A percentile compares a stretch with the other conserved stretches of the same genome.
These are phyloP conservation scores for Colletotrichum liriopes DNA, from an alignment of 2,329 filamentous ascomycete genomes.

Conservation along the genomic window DNA sequence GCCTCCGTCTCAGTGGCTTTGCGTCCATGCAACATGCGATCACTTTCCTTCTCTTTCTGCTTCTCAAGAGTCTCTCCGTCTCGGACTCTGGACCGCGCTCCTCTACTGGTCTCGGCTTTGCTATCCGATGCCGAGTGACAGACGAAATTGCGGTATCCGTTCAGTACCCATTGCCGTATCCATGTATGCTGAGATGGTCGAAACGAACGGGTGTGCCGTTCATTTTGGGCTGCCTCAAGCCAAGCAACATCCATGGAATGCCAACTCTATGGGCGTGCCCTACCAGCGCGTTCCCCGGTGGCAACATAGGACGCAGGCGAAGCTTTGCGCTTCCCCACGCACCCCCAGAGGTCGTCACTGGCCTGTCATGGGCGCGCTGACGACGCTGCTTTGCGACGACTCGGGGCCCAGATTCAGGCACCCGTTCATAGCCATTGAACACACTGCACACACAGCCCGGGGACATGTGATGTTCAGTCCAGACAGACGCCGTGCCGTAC, in stretches of 20 bases:
- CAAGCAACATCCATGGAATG: slow-evolving; percentile 34
- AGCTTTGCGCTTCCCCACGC: slow-evolving; percentile 36
- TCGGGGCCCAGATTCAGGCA: slow-evolving; percentile 40
- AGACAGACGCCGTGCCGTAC: slow-evolving; percentile 3
- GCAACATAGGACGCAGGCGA: slow-evolving; percentile 27
- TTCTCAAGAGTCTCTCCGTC: slow-evolving; percentile 8
- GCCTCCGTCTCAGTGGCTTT: slow-evolving; percentile 29
- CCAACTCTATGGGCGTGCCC: slow-evolving; percentile 12
- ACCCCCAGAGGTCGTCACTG: slow-evolving; percentile 12
- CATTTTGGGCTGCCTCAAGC: slow-evolving; percentile 23
- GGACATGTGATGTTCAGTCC: slow-evolving; percentile 39
- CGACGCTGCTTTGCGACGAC: slow-evolving; percentile 43
- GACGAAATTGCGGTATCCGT: slow-evolving; percentile 28
- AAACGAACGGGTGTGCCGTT: slow-evolving; percentile 8
- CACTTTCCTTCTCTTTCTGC: slow-evolving; percentile 11
- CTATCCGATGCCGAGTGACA: slow-evolving; percentile 33
- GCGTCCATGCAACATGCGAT: slow-evolving; percentile 33
- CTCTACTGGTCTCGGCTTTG: slow-evolving; percentile 28
- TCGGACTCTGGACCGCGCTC: background rate
- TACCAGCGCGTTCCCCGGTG: slow-evolving; percentile 15
- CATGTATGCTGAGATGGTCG: slow-evolving; percentile 7
- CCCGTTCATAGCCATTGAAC: slow-evolving; percentile 25
- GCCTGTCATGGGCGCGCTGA: slow-evolving; percentile 36
- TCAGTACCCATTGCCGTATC: background rate
- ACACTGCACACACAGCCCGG: slow-evolving; percentile 2